Evolutionary conservation across 352 stramenopile genomes (phyloP), one percentile per base, ranked within the genome.

Genomic region (Globisporangium middletonii): DNA sequence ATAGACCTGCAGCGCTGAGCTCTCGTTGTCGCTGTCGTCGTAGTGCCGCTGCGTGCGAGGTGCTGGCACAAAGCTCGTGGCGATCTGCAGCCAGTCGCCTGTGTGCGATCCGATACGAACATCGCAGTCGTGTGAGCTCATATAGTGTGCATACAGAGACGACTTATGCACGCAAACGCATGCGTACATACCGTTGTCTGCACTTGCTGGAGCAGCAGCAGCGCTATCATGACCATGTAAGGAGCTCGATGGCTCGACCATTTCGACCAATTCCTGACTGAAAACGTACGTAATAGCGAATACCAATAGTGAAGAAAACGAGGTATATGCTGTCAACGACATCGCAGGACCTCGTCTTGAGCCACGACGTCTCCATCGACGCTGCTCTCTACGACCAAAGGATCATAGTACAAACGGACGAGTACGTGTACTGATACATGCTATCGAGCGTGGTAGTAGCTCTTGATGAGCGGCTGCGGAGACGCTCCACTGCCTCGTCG

Each of bases 1-100:
- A 57, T 64, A 53, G 27, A 61, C 26, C 42, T 50, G 55, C 46
- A 61, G 47, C 12, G 55, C 46, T 9, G 19, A 59, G 44, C 54
- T 59, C n/a, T 59, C 54, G 27, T 30, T 13, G 46, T 51, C 46
- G 46, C 12, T 47, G 9, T 16, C 11, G 23, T 43, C 49, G 7
- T 15, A 12, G 43, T 33, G 50, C 11, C 37, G 35, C 12, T 43
- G 27, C 11, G 3, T 12, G 18, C 45, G 45, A 2, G 44, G 16
- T 3, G n/a, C 47, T 11, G 27, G 23, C 3, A 50, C 58, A 30
- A 64, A 64, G 46, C 58, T 64, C 15, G 27, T 15, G 44, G 51
- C 58, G n/a, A 64, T 37, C 3, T 28, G 44, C 33, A 64, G 27
- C 58, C 58, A 64, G 42, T 57, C 44, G 47, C 4, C 33, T 23